Base-by-base conservation (phyloP, 768 basidiomycete genomes). In the Lactarius evosmus region DNA sequence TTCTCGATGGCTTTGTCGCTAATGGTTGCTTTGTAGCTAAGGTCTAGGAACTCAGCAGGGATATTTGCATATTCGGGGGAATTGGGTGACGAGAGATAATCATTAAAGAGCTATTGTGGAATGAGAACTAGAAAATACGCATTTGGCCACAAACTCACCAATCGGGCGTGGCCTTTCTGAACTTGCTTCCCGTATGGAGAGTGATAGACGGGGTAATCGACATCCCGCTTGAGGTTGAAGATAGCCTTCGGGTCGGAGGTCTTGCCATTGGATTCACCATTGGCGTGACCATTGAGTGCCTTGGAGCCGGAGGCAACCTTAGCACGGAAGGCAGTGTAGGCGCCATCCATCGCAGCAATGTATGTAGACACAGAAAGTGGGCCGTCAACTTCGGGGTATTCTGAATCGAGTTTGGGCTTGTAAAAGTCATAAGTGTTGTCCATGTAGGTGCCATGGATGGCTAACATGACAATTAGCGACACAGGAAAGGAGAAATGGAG, bases 171-270 rank as follows among this genome's bases (percentile, higher is more conserved):
- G 50, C 93, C 95, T 79, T 98, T 99, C 75, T 97, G 91, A 59
- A 97, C 95, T 74, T 97, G 91, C 80, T 99, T 99, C 79, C 97
- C 96, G 76, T 98, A 99, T 0, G 97, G 97, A 63, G 88, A 89
- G 82, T 99, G 97, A 86, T 98, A 95, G 70, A 95, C 86, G 68
- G 89, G 83, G 74, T 93, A 98, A 78, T 98, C 96, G 71, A 97
- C 83, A 69, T 87, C 83, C 57, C 89, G 86, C 34, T 57, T 65
- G 25, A 68, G 67, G 8, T 90, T 89, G 78, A 94, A 91, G 34
- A 79, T 70, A 2, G 78, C 69, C 40, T 73, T 72, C 14, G 78
- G 76, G 27, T 72, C 74, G 1, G 75, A 67, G 2, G 77, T 74
- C 63, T 80, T 80, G 22, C 78, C 73, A 4, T 75, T 71, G 55